phyloP scores from a whole-genome alignment of 306 rosid genomes.

The Alnus rubra region DNA sequence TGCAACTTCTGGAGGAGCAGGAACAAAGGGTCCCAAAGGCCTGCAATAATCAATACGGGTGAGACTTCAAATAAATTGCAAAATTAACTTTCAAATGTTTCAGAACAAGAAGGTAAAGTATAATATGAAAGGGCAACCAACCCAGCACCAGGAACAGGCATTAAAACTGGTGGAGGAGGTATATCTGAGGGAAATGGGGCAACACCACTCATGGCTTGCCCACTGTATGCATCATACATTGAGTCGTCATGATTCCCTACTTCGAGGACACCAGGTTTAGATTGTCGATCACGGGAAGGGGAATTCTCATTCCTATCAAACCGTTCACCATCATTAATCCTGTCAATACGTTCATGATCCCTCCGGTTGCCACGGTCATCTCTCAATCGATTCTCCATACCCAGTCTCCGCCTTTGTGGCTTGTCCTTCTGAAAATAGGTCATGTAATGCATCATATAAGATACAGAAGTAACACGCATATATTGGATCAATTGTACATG shows the following conservation, averaged over 20 bases:
- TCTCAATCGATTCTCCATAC: conserved; percentile 71
- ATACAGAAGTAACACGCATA: background rate
- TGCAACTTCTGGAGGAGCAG: conserved; percentile 99
- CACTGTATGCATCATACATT: conserved; percentile 76
- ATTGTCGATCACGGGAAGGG: conserved; percentile 61
- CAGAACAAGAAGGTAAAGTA: conserved; percentile 12
- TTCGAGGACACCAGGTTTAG: conserved; percentile 61
- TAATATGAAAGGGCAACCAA: conserved; percentile 34
- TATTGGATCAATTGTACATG: background rate
- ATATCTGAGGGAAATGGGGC: conserved; percentile 82
- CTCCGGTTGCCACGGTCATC: conserved; percentile 87
- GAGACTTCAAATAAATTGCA: conserved; percentile 19
- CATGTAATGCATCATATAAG: conserved; percentile 7
- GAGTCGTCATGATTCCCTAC: conserved; percentile 81
- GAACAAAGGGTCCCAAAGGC: conserved; percentile 98
- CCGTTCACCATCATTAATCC: conserved; percentile 66
- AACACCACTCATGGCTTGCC: conserved; percentile 60
- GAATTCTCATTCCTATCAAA: conserved; percentile 62
- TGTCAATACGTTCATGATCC: conserved; percentile 64
- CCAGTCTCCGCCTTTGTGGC: conserved; percentile 70
- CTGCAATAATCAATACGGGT: conserved; percentile 45
- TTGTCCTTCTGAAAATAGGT: conserved; percentile 64
- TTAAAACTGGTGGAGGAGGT: conserved; percentile 83
- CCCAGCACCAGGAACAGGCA: conserved; percentile 99
- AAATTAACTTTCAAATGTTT: conserved; percentile 1